Evolutionary conservation across 2,329 filamentous ascomycete genomes (phyloP).

Genomic region (Calonectria hongkongensis): DNA sequence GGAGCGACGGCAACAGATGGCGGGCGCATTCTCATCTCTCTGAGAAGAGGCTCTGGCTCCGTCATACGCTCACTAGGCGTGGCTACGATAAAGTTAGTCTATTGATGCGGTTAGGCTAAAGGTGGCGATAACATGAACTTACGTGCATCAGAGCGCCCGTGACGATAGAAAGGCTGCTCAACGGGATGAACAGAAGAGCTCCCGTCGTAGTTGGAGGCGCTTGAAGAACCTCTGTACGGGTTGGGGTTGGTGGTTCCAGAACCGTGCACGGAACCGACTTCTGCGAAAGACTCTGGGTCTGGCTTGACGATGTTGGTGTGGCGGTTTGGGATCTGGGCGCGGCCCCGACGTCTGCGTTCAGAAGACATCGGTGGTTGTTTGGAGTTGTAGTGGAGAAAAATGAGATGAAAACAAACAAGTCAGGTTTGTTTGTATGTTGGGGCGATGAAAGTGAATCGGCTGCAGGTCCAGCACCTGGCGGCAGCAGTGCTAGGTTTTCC

Average conservation of each 20-base stretch:
- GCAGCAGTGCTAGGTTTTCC: slow-evolving; percentile 7
- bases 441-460: slow-evolving; percentile 19
- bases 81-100: slow-evolving; percentile 53
- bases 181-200: slow-evolving; percentile 40
- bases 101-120: background rate
- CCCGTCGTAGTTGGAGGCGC: slow-evolving; percentile 47
- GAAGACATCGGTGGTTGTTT: slow-evolving; percentile 43
- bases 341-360: slow-evolving; percentile 49
- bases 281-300: slow-evolving; percentile 50
- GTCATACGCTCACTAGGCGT: slow-evolving; percentile 60
- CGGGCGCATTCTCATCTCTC: slow-evolving; percentile 60
- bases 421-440: slow-evolving; percentile 8
- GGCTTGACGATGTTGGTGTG: slow-evolving; percentile 49
- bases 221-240: slow-evolving; percentile 41
- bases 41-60: slow-evolving; percentile 62
- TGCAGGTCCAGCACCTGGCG: slow-evolving; percentile 1
- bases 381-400: background rate
- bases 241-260: slow-evolving; percentile 41
- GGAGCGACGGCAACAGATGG: slow-evolving; percentile 36
- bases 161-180: slow-evolving; percentile 53
- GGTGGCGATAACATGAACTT: slow-evolving; percentile 46
- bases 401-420: background rate
- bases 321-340: slow-evolving; percentile 31
- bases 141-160: slow-evolving; percentile 63
- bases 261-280: slow-evolving; percentile 39